These are phyloP conservation scores for Colletotrichum acutatum DNA, from an alignment of 2,329 filamentous ascomycete species.

Conservation along the genomic window DNA sequence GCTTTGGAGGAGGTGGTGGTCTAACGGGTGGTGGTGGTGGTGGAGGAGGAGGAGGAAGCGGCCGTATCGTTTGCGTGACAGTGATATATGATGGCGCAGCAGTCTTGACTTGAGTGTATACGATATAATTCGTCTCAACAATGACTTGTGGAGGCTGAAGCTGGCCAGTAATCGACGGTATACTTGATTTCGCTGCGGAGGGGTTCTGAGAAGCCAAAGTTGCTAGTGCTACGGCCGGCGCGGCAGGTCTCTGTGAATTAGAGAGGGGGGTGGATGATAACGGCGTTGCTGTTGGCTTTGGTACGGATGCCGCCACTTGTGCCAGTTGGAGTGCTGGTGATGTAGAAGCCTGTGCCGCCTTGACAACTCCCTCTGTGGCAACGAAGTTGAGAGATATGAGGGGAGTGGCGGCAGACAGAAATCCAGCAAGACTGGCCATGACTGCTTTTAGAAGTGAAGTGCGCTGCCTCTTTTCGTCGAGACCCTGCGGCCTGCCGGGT, in stretches of 20 bases:
- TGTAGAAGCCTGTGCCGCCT: background rate
- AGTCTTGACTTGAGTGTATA: constrained; percentile 6
- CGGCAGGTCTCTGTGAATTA: background rate
- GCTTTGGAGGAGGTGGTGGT: background rate
- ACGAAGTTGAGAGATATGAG: constrained; percentile 3
- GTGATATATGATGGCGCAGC: constrained; percentile 3
- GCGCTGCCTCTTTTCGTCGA: background rate
- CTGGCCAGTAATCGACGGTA: background rate
- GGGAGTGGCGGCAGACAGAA: background rate
- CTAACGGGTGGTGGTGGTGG: background rate
- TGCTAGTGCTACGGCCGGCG: background rate
- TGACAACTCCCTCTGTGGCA: background rate
- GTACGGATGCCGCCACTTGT: background rate
- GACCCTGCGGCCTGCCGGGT: background rate
- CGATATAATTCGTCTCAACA: constrained; percentile 22
- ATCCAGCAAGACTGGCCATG: constrained; percentile 9
- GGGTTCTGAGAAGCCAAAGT: background rate
- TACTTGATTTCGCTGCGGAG: background rate
- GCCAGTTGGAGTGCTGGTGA: constrained; percentile 1
- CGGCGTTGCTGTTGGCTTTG: background rate
- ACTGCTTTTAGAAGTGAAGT: background rate
- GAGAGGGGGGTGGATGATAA: background rate
- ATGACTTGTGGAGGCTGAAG: constrained; percentile 14
- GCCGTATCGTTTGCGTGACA: constrained; percentile 15
- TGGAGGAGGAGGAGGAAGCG: background rate